Conservation (phyloP, 768 basidiomycete genomes). For the Filobasidium wieringae region DNA sequence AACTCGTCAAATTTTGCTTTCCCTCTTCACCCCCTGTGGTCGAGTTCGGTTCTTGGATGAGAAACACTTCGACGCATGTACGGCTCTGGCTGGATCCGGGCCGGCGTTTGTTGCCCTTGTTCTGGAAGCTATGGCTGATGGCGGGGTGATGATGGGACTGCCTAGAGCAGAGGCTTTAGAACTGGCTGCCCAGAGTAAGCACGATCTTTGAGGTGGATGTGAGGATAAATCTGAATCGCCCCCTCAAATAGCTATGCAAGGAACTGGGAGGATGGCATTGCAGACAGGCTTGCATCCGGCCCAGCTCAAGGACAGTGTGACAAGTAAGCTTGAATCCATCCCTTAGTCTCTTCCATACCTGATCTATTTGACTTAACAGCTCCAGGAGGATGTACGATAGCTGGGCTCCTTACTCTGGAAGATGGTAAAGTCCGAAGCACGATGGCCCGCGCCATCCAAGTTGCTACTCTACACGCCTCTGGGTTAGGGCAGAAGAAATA, state of each 20-base stretch:
- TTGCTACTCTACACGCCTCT: constrained; percentile 52
- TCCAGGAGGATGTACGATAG: constrained; percentile 95
- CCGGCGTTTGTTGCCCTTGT: constrained; percentile 96
- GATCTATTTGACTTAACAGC: constrained; percentile 44
- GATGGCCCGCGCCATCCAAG: constrained; percentile 86
- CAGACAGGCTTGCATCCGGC: constrained; percentile 84
- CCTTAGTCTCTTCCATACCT: background rate
- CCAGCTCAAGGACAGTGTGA: constrained; percentile 92
- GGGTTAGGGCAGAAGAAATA: constrained; percentile 36
- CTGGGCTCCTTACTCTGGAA: constrained; percentile 86
- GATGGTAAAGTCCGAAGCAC: constrained; percentile 88
- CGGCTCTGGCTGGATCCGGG: constrained; percentile 87
- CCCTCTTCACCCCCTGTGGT: constrained; percentile 95
- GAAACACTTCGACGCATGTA: constrained; percentile 97
- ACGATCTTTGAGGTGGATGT: too few relatives aligned
- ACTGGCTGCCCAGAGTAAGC: constrained; percentile 83
- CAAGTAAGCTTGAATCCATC: constrained; percentile 52
- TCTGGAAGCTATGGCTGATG: constrained; percentile 96
- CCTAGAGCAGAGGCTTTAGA: constrained; percentile 88
- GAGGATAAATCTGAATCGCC: too few relatives aligned
- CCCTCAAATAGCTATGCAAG: constrained; percentile 64
- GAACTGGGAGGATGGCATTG: constrained; percentile 88
- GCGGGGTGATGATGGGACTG: constrained; percentile 99
- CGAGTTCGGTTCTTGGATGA: constrained; percentile 92
- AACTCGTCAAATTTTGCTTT: constrained; percentile 63